These are phyloP conservation scores for Pseudogymnoascus pannorum DNA, from an alignment of 2,329 filamentous ascomycete species.

Conservation along the genomic window DNA sequence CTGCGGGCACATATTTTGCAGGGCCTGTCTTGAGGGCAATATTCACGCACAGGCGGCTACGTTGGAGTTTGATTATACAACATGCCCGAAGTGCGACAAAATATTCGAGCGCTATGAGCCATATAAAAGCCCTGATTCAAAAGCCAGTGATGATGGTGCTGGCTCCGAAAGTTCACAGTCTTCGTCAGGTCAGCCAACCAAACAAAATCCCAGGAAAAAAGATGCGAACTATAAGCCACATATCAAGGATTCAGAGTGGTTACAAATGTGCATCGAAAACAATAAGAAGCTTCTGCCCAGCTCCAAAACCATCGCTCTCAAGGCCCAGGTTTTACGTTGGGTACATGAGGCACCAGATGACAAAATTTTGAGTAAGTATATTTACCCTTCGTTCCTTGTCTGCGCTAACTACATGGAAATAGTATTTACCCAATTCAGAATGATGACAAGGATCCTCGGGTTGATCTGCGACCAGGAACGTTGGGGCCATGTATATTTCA, in stretches of 20 bases:
- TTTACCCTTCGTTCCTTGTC: neutral
- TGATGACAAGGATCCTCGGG: constrained; percentile 43
- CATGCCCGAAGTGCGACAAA: neutral
- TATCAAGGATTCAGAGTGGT: constrained; percentile 20
- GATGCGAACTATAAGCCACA: constrained; percentile 20
- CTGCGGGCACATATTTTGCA: neutral
- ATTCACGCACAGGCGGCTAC: neutral
- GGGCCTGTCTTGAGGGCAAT: neutral
- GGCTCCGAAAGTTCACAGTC: neutral
- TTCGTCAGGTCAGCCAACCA: neutral
- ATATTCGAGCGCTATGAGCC: neutral
- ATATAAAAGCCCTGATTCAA: neutral
- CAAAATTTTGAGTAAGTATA: constrained; percentile 37
- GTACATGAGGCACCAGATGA: constrained; percentile 36
- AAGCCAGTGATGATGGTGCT: neutral
- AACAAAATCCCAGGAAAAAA: neutral
- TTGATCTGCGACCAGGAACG: constrained; percentile 42
- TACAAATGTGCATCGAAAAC: constrained; percentile 19
- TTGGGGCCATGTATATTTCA: constrained; percentile 38
- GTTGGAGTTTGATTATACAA: neutral
- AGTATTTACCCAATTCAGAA: constrained; percentile 52
- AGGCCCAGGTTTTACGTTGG: constrained; percentile 32
- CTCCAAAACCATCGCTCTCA: constrained; percentile 34
- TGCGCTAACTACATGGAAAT: constrained; percentile 26
- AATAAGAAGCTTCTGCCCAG: constrained; percentile 27